These are phyloP conservation scores for Scheffersomyces stipitis DNA, from an alignment of 805 yeast genomes.

Conservation along the genomic window DNA sequence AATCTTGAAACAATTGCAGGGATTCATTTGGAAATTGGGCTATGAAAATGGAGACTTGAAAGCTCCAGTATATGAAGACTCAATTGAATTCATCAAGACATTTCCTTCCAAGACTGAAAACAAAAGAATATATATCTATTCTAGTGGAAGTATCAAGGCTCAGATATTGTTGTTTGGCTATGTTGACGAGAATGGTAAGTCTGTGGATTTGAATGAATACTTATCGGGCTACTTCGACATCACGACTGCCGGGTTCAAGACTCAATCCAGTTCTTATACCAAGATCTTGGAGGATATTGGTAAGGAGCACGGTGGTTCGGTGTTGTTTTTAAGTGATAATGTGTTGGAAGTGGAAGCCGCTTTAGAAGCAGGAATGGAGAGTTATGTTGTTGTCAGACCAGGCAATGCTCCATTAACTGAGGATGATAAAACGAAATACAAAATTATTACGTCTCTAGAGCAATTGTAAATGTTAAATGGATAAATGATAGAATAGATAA, in stretches of 20 bases:
- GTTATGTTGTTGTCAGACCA: slow-evolving; percentile 64
- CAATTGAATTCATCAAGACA: slow-evolving; percentile 50
- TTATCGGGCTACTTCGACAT: slow-evolving; percentile 81
- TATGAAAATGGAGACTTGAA: slow-evolving; percentile 71
- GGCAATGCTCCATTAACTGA: slow-evolving; percentile 62
- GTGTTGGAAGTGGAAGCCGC: slow-evolving; percentile 79
- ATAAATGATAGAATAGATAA: too few relatives aligned
- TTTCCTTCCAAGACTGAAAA: slow-evolving; percentile 28
- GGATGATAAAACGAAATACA: slow-evolving; percentile 21
- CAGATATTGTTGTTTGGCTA: slow-evolving; percentile 75
- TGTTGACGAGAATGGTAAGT: slow-evolving; percentile 42
- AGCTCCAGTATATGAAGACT: slow-evolving; percentile 79
- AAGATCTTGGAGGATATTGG: slow-evolving; percentile 49
- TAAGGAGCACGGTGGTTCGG: slow-evolving; percentile 24
- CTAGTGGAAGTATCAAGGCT: slow-evolving; percentile 87
- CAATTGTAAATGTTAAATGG: too few relatives aligned
- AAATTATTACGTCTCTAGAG: not conserved
- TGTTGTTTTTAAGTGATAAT: slow-evolving; percentile 79
- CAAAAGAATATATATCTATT: slow-evolving; percentile 64
- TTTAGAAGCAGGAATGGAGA: slow-evolving; percentile 55
- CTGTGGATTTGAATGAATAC: slow-evolving; percentile 51
- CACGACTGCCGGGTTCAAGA: slow-evolving; percentile 75
- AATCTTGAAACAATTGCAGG: slow-evolving; percentile 75
- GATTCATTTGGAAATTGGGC: slow-evolving; percentile 78
- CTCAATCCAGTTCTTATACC: slow-evolving; percentile 53